A percentile compares a stretch with the other conserved stretches of the same genome.
phyloP scores from a whole-genome alignment of 805 yeast genomes.

The Wickerhamiella sergipiensis region DNA sequence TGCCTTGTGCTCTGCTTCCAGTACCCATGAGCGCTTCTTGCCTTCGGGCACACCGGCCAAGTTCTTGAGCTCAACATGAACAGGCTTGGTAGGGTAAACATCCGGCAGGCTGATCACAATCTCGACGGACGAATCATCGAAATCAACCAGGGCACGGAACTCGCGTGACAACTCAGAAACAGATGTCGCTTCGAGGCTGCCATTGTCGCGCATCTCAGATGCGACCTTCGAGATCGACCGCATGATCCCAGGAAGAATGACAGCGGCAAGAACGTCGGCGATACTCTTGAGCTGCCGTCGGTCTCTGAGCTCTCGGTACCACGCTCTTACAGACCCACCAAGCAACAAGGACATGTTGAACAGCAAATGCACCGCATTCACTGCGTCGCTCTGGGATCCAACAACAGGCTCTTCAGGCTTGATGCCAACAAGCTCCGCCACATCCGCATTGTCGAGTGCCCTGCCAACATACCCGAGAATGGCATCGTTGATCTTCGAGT shows the following conservation, averaged over 20 bases:
- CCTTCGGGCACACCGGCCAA: slow-evolving; percentile 81
- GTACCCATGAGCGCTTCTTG: slow-evolving; percentile 89
- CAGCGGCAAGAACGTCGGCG: slow-evolving; percentile 5
- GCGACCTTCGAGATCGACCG: slow-evolving; percentile 4
- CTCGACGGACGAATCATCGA: slow-evolving; percentile 16
- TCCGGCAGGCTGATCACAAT: slow-evolving; percentile 58
- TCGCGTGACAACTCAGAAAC: slow-evolving; percentile 14
- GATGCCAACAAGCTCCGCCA: not conserved
- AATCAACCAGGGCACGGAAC: slow-evolving; percentile 13
- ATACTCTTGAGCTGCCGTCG: slow-evolving; percentile 7
- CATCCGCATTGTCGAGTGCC: not conserved
- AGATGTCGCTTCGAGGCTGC: slow-evolving; percentile 2
- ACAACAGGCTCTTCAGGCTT: not conserved
- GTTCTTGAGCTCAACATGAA: slow-evolving; percentile 62
- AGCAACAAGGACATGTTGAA: slow-evolving; percentile 5
- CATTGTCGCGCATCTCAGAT: not conserved
- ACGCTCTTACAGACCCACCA: slow-evolving; percentile 11
- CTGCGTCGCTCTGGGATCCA: not conserved
- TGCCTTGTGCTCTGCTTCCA: slow-evolving; percentile 75
- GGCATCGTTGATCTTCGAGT: not conserved
- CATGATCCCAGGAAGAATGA: slow-evolving; percentile 12
- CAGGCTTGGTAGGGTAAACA: slow-evolving; percentile 51
- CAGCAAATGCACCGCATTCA: slow-evolving; percentile 7
- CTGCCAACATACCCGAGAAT: not conserved
- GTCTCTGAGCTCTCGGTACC: slow-evolving; percentile 17